Evolutionary conservation across 2,329 filamentous ascomycete species (phyloP).

Genomic region (Paracorniculantispora psalliotae): DNA sequence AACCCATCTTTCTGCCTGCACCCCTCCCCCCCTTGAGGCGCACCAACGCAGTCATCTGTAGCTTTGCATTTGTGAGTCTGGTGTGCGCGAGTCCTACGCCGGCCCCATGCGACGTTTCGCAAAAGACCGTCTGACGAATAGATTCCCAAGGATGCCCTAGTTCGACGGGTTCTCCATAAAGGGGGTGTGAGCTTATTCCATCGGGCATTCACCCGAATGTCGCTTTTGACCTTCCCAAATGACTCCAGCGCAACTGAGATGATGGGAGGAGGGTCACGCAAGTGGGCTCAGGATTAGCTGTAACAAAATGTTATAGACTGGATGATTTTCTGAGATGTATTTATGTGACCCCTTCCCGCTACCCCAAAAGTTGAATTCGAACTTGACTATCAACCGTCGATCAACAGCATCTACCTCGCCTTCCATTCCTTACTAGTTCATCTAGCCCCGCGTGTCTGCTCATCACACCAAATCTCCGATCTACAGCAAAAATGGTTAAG

Average conservation of each 20-base stretch:
- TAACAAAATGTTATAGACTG: conserved; percentile 5
- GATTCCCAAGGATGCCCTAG: neutral
- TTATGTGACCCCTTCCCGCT: neutral
- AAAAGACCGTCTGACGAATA: conserved; percentile 3
- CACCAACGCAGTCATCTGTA: conserved; percentile 3
- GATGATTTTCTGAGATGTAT: neutral
- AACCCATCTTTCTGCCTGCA: neutral
- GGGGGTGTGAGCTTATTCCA: conserved; percentile 5
- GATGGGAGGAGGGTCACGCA: conserved; percentile 7
- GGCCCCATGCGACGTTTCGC: conserved; percentile 13
- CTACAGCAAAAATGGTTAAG: conserved; percentile 21
- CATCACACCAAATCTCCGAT: too few species aligned
- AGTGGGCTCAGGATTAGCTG: neutral
- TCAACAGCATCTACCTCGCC: neutral
- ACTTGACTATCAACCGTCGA: conserved; percentile 2
- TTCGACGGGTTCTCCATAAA: neutral
- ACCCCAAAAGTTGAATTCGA: neutral
- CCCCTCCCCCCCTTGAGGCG: neutral
- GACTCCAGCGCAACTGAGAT: conserved; percentile 5
- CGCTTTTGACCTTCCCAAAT: conserved; percentile 13
- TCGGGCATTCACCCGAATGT: neutral
- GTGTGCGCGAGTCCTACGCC: neutral
- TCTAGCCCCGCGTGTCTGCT: neutral
- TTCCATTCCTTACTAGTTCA: neutral
- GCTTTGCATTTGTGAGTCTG: neutral